Base-by-base conservation (phyloP, 352 stramenopile genomes). In the Pythium brassicae region DNA sequence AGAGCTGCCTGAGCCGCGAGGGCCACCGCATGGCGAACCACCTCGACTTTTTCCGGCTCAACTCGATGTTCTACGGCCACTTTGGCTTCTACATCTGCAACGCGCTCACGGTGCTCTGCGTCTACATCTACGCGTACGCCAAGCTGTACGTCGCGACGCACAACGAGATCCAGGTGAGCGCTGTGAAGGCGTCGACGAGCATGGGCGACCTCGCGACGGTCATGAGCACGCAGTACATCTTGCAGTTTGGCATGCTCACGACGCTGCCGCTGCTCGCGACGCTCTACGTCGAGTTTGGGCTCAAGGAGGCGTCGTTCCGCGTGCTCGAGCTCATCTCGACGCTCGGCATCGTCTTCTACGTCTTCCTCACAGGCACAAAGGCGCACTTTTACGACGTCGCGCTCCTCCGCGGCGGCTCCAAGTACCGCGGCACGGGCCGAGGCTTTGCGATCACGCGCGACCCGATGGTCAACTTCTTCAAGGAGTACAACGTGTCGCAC, bases 1-100 rank as follows among this genome's bases (percentile, higher is more conserved):
- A 95, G 49, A 88, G 72, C 61, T 92, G 75, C 56, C 29, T 94
- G 39, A 88, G 78, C 76, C 86, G 86, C 49, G 86, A 95, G 39
- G 83, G 77, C 8, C 83, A 94, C 55, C 83, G 86, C 11, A 62
- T 95, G 74, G 78, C 72, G 15, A 78, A 86, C 50, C 76, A 72
- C 19, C 66, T 95, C 51, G 83, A 94, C 53, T 95, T 95, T 50
- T 84, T 88, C 45, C 82, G 86, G 11, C 48, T 95, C n/a, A 92
- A 94, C 65, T 90, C 86, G 20, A 94, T 95, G 86, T 95, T 88
- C 53, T 94, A 88, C 53, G 78, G 79, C 7, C 86, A 95, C 62
- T 91, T 92, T 26, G 86, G 86, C 11, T 95, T 95, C 61, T 95
- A 95, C 75, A 94, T 95, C 58, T 88, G 80, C 56, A 94, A 92